phyloP scores from a whole-genome alignment of 177 flowering plant species.

The Telopea speciosissima region DNA sequence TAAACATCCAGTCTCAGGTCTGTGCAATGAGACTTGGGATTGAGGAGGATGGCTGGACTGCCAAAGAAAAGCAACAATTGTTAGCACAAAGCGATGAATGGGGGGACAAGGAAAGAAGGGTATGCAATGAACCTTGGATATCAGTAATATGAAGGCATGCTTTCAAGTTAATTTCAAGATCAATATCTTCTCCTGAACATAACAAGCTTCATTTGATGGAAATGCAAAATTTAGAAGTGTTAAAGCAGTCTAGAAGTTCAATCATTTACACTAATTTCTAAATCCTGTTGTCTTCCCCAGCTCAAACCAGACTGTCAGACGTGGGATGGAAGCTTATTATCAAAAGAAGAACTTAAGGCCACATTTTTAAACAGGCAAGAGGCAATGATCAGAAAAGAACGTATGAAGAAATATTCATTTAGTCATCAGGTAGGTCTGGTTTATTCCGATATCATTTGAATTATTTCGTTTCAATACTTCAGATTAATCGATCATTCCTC shows the following conservation, averaged over 20 bases:
- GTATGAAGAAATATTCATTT: conserved; percentile 46
- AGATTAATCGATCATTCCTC: background rate
- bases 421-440: conserved; percentile 35
- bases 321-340: conserved; percentile 46
- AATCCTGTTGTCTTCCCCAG: conserved; percentile 23
- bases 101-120: conserved; percentile 21
- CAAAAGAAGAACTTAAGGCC: conserved; percentile 49
- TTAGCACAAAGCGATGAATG: conserved; percentile 8
- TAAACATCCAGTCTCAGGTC: conserved; percentile 65
- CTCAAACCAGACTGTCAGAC: conserved; percentile 34
- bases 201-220: background rate
- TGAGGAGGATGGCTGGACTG: conserved; percentile 14
- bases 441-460: background rate
- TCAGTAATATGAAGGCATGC: background rate
- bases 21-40: conserved; percentile 36
- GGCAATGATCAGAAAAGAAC: conserved; percentile 47
- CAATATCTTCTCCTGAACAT: background rate
- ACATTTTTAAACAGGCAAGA: conserved; percentile 39
- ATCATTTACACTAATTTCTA: too few relatives aligned
- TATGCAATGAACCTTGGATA: conserved; percentile 2
- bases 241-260: background rate
- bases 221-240: background rate
- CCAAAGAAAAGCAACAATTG: conserved; percentile 13
- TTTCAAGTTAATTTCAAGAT: background rate
- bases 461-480: background rate